Base-by-base conservation (phyloP, 2,329 filamentous ascomycete species). In the Fusarium sp. region DNA sequence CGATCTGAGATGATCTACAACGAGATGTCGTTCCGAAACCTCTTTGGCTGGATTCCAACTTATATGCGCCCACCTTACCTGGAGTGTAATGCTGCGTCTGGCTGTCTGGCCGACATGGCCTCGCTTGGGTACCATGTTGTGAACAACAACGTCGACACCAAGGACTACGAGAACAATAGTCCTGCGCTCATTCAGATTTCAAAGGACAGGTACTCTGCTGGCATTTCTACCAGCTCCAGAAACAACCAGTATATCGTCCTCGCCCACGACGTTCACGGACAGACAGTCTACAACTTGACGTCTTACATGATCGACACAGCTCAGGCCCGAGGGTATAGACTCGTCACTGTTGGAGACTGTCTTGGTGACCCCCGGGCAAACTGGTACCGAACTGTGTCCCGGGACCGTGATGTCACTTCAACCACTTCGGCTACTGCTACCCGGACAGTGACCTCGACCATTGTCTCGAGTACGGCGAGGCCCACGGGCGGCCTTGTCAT, bases 111-210 rank as follows among this genome's bases (percentile, higher is more conserved):
- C 4, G 67, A 75, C 27, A 64, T 80, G 64, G 68, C 61, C 3
- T 63, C 63, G 21, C 69, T 85, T 25, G 82, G 80, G 36, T 87
- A 87, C 71, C 83, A 86, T 67, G 71, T 85, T 60, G 76, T 82
- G 55, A 83, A 82, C 66, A 83, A 82, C 63, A 81, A 86, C 66
- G 72, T 87, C 11, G 85, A 88, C 69, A 88, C 85, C 14, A 82
- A 86, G 60, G 85, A 88, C 72, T 87, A 84, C 68, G 75, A 83
- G 65, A 80, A 85, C 63, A 77, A 80, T 53, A 74, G 74, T 9
- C 77, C 82, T 2, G 72, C 79, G 37, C 77, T 79, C 59, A 85
- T 86, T 61, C 74, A 78, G 55, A 70, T 75, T 25, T 79, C 78
- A 50, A 78, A 84, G 61, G 66, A 73, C 10, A 70, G 68, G 8